Conservation (phyloP, 257 asterid species). For the Nicotiana otophora region DNA sequence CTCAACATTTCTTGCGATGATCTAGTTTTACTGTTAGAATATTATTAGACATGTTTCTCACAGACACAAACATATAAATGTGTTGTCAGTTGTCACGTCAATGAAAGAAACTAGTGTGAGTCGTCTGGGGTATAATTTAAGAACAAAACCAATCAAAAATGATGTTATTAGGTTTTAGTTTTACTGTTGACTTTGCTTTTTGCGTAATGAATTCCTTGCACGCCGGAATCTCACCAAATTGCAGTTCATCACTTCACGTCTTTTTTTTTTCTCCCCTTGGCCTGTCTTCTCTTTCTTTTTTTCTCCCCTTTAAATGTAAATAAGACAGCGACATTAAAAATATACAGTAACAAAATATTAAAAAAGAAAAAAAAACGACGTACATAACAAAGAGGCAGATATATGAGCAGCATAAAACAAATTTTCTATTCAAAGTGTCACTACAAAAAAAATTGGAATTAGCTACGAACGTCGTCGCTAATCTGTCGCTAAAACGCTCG, state of each 20-base stretch:
- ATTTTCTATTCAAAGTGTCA: slow-evolving; percentile 1
- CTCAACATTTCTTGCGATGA: neutral
- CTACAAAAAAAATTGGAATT: too few species aligned
- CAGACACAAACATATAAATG: neutral
- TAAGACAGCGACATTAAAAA: neutral
- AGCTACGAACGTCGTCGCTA: too few species aligned
- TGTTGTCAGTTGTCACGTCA: neutral
- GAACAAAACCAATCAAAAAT: neutral
- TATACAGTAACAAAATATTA: neutral
- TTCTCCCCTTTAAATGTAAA: neutral
- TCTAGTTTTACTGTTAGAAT: neutral
- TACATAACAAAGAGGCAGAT: neutral
- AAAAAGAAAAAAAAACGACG: slow-evolving; percentile 6
- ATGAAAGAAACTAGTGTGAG: neutral
- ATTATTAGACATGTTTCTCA: neutral
- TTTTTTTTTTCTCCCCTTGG: too few species aligned
- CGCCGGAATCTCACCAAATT: slow-evolving; percentile 5
- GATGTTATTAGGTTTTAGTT: neutral
- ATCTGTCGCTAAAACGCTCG: too few species aligned
- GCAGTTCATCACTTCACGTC: neutral
- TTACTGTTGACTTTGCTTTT: slow-evolving; percentile 7
- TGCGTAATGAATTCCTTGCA: slow-evolving; percentile 2
- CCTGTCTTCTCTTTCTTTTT: neutral
- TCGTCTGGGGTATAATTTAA: neutral
- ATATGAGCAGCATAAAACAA: slow-evolving; percentile 4